phyloP scores from a whole-genome alignment of 805 yeast species.

The Starmerella apicola region DNA sequence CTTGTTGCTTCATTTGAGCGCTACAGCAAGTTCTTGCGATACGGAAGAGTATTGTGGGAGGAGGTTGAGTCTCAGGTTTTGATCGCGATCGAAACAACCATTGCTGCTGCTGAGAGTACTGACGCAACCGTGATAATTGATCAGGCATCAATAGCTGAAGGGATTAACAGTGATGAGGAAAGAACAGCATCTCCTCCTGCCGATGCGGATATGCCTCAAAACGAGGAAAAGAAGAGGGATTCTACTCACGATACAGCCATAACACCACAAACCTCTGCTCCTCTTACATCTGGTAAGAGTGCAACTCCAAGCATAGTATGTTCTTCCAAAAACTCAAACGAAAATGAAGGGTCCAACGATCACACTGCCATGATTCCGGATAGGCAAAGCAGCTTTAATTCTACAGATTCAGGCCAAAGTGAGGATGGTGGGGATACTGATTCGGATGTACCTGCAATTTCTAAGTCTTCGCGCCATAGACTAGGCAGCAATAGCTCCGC shows the following conservation, averaged over 20 bases:
- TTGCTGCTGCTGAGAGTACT: slow-evolving; percentile 18
- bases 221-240: background rate
- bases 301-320: too few relatives aligned
- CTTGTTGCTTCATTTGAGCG: slow-evolving; percentile 13
- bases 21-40: slow-evolving; percentile 11
- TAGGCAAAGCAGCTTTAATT: too few relatives aligned
- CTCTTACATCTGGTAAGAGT: too few relatives aligned
- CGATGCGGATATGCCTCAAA: background rate
- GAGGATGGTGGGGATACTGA: too few relatives aligned
- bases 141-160: slow-evolving; percentile 2
- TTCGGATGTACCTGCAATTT: background rate
- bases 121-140: slow-evolving; percentile 14
- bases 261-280: too few relatives aligned
- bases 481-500: background rate
- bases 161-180: background rate
- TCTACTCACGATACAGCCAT: too few relatives aligned
- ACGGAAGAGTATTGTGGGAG: slow-evolving; percentile 15
- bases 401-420: background rate
- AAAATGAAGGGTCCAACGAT: background rate
- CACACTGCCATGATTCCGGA: too few relatives aligned
- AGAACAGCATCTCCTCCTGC: background rate
- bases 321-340: background rate
- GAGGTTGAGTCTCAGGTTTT: slow-evolving; percentile 19
- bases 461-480: background rate
- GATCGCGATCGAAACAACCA: slow-evolving; percentile 17